Conservation (phyloP, 345 rosid species). For the Eucalyptus curtisii region DNA sequence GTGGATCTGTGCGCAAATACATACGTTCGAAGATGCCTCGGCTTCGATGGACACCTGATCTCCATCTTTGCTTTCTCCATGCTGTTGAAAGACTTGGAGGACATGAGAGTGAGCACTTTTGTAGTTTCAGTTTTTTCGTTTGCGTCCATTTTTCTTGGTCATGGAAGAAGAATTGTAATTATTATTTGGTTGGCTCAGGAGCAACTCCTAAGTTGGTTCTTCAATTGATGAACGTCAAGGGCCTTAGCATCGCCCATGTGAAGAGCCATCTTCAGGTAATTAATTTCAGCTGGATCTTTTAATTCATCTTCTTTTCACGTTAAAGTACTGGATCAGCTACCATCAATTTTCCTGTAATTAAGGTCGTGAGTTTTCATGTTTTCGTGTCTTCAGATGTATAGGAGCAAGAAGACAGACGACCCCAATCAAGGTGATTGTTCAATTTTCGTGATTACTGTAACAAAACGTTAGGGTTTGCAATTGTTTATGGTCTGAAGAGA, state of each 20-base stretch:
- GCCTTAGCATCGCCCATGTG: slow-evolving; percentile 34
- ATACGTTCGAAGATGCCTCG: slow-evolving; percentile 38
- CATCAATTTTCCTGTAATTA: not conserved
- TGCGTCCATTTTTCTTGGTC: not conserved
- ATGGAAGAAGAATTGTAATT: not conserved
- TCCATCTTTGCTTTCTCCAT: slow-evolving; percentile 34
- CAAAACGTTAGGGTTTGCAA: slow-evolving; percentile 15
- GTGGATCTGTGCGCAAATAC: slow-evolving; percentile 57
- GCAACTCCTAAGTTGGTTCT: slow-evolving; percentile 41
- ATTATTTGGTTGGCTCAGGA: not conserved
- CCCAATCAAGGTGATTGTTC: slow-evolving; percentile 22
- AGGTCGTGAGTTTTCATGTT: not conserved
- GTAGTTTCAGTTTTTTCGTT: not conserved
- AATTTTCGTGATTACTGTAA: not conserved
- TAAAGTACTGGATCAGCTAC: not conserved
- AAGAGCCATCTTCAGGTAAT: slow-evolving; percentile 46
- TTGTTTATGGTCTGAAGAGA: not conserved
- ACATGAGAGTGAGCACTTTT: slow-evolving; percentile 32
- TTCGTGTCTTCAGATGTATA: slow-evolving; percentile 20
- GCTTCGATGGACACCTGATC: slow-evolving; percentile 45
- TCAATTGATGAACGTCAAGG: slow-evolving; percentile 38
- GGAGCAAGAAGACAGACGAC: slow-evolving; percentile 41
- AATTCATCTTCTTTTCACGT: not conserved
- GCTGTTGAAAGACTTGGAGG: slow-evolving; percentile 50
- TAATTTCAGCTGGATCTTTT: not conserved